phyloP scores from a whole-genome alignment of 1,139 yeast genomes.

The Sugiyamaella castrensis region DNA sequence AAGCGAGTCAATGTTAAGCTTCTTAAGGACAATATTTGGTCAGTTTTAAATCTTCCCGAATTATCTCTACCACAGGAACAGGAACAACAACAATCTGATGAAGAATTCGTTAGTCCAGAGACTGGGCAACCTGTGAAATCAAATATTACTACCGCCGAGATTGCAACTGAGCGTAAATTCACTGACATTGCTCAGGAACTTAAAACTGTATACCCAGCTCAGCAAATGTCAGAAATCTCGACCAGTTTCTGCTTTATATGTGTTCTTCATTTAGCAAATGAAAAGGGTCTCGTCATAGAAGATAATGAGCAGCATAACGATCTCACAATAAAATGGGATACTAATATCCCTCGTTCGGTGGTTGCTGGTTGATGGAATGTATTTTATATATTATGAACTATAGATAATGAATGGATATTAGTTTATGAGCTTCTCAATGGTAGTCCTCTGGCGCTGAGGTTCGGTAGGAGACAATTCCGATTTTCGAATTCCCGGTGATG shows the following conservation, averaged over 20 bases:
- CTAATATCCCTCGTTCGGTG: slow-evolving; percentile 18
- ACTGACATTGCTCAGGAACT: slow-evolving; percentile 45
- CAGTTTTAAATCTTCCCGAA: slow-evolving; percentile 38
- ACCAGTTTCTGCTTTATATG: slow-evolving; percentile 89
- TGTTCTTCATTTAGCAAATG: slow-evolving; percentile 82
- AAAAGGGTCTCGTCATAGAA: slow-evolving; percentile 68
- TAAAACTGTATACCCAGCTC: slow-evolving; percentile 34
- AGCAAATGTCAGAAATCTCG: slow-evolving; percentile 56
- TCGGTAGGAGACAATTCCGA: too few species aligned
- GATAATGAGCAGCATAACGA: slow-evolving; percentile 58
- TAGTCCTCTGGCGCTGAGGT: too few species aligned
- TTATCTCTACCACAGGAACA: slow-evolving; percentile 10
- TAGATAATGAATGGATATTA: not conserved
- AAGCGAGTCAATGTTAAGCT: slow-evolving; percentile 79
- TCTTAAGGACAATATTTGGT: slow-evolving; percentile 84
- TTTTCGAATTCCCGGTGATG: not conserved
- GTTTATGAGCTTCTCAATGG: too few species aligned
- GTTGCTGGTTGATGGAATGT: slow-evolving; percentile 2
- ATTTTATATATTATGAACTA: not conserved
- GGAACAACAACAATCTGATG: slow-evolving; percentile 13
- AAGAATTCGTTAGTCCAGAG: slow-evolving; percentile 7
- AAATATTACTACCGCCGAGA: not conserved
- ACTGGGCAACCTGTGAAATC: slow-evolving; percentile 4
- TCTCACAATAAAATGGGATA: slow-evolving; percentile 43
- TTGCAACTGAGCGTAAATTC: slow-evolving; percentile 38